phyloP scores from a whole-genome alignment of 805 yeast species.

The Zygosaccharomyces bailii region DNA sequence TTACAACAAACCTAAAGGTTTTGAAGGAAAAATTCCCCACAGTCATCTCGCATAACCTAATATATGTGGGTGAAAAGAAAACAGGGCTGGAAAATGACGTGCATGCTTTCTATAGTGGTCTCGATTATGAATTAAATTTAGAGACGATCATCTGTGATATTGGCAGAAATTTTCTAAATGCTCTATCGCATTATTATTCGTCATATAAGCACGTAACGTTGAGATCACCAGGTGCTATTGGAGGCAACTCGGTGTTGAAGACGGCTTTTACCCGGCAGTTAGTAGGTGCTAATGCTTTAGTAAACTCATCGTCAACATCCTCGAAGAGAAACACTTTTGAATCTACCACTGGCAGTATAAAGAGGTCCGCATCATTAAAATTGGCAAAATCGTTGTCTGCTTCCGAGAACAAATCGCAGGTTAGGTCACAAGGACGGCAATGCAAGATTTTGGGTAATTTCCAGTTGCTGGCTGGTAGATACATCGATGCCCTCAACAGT shows the following conservation, averaged over 20 bases:
- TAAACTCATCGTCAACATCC: slow-evolving; percentile 7
- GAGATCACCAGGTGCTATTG: slow-evolving; percentile 72
- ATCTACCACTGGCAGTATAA: slow-evolving; percentile 37
- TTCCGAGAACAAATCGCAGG: slow-evolving; percentile 38
- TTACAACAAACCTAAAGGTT: slow-evolving; percentile 32
- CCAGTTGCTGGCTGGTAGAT: slow-evolving; percentile 74
- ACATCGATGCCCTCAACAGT: slow-evolving; percentile 63
- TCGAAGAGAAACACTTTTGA: slow-evolving; percentile 25
- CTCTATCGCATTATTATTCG: slow-evolving; percentile 64
- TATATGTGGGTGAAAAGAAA: slow-evolving; percentile 17
- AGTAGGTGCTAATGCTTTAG: slow-evolving; percentile 4
- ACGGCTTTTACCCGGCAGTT: slow-evolving; percentile 32
- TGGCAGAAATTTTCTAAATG: slow-evolving; percentile 56
- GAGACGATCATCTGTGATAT: slow-evolving; percentile 76
- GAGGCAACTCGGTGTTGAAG: slow-evolving; percentile 45
- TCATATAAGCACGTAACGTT: slow-evolving; percentile 76
- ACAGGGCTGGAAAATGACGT: background rate
- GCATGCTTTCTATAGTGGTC: slow-evolving; percentile 8
- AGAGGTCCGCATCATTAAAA: slow-evolving; percentile 33
- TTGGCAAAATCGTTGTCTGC: slow-evolving; percentile 35
- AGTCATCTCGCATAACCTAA: slow-evolving; percentile 31
- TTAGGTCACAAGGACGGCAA: slow-evolving; percentile 66
- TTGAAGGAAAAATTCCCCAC: slow-evolving; percentile 38
- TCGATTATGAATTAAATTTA: slow-evolving; percentile 27
- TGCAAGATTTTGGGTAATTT: slow-evolving; percentile 72